phyloP scores from a whole-genome alignment of 805 yeast genomes.

The Saccharomycopsis vini region DNA sequence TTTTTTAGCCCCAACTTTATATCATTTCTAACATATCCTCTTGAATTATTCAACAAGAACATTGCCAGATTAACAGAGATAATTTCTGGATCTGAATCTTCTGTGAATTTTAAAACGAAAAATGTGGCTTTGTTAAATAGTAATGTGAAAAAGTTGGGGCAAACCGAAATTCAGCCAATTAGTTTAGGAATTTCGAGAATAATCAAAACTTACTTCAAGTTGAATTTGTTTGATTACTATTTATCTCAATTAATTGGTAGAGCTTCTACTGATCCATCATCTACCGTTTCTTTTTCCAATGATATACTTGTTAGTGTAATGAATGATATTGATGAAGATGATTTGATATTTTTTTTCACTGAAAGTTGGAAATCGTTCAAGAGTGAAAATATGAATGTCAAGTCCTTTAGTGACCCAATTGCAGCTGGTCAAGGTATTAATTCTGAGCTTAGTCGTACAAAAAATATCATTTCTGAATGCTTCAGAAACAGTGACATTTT shows the following conservation, averaged over 20 bases:
- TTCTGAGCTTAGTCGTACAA: too few species aligned
- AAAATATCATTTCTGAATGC: constrained; percentile 16
- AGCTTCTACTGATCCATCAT: not conserved
- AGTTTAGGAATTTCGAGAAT: constrained; percentile 28
- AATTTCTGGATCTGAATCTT: not conserved
- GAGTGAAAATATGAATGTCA: too few species aligned
- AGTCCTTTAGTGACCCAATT: too few species aligned
- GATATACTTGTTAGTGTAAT: constrained; percentile 5
- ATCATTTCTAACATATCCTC: constrained; percentile 14
- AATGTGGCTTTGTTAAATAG: constrained; percentile 13
- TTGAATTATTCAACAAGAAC: constrained; percentile 14
- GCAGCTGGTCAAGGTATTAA: too few species aligned
- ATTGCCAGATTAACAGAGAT: constrained; percentile 10
- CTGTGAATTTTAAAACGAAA: constrained; percentile 7
- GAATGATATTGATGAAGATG: constrained; percentile 20
- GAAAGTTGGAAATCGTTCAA: constrained; percentile 21
- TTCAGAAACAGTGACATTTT: constrained; percentile 13
- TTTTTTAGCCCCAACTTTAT: constrained; percentile 24
- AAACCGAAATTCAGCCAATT: constrained; percentile 25
- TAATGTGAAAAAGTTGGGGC: constrained; percentile 12
- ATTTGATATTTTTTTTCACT: constrained; percentile 22
- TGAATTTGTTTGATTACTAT: constrained; percentile 19
- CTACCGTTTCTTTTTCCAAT: constrained; percentile 3
- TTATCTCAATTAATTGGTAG: constrained; percentile 9
- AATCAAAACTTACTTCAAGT: constrained; percentile 25